phyloP scores from a whole-genome alignment of 1,284 basidiomycete genomes.

The Stereum hirsutum region DNA sequence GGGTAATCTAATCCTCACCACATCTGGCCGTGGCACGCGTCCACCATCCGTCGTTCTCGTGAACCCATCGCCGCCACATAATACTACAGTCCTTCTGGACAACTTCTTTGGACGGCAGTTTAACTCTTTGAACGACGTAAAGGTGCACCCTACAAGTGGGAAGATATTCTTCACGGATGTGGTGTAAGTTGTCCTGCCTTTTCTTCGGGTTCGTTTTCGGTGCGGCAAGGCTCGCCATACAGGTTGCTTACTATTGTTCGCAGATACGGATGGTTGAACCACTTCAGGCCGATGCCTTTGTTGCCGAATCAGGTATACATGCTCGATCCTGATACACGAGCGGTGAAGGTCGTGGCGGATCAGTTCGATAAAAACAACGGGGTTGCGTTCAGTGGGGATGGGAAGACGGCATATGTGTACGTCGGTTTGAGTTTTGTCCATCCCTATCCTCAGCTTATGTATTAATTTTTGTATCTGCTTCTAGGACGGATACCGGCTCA shows the following conservation, averaged over 20 bases:
- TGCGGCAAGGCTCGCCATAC: not conserved
- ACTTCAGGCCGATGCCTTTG: slow-evolving; percentile 38
- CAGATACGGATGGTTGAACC: slow-evolving; percentile 56
- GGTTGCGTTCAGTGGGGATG: slow-evolving; percentile 8
- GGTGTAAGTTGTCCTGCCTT: slow-evolving; percentile 30
- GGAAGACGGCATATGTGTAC: slow-evolving; percentile 8
- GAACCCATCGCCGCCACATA: slow-evolving; percentile 48
- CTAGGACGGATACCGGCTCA: slow-evolving; percentile 48
- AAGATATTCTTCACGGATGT: slow-evolving; percentile 68
- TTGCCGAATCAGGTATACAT: slow-evolving; percentile 8
- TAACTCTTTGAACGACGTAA: slow-evolving; percentile 75
- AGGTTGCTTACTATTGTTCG: slow-evolving; percentile 1
- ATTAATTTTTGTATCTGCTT: too few relatives aligned
- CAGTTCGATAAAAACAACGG: slow-evolving; percentile 6
- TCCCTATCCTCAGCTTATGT: not conserved
- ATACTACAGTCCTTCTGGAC: slow-evolving; percentile 22
- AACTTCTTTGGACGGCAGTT: slow-evolving; percentile 66
- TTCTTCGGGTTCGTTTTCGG: too few relatives aligned
- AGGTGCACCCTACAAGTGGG: slow-evolving; percentile 55
- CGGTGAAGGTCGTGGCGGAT: slow-evolving; percentile 8
- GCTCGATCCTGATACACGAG: slow-evolving; percentile 2
- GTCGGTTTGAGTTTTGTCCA: not conserved
- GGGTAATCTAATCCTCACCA: slow-evolving; percentile 54
- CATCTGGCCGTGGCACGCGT: slow-evolving; percentile 53
- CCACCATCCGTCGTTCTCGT: slow-evolving; percentile 60